Base-by-base conservation (phyloP, 2,329 filamentous ascomycete genomes). In the Zarea fungicola region DNA sequence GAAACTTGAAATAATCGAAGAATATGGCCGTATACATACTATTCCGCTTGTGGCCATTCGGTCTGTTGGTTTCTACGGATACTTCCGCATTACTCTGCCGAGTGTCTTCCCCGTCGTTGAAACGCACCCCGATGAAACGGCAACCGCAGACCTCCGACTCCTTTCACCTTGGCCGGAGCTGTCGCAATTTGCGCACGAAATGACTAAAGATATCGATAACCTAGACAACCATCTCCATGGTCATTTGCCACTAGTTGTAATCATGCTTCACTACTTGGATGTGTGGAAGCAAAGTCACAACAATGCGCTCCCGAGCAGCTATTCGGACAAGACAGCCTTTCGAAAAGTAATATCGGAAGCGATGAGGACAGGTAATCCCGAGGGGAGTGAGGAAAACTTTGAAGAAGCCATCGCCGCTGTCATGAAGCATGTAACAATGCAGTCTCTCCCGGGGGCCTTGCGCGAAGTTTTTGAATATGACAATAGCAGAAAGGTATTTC, bases 381-480 rank as follows among this genome's bases (percentile, higher is more conserved):
- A 95, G 64, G 91, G 90, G 39, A 88, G 87, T 49, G 93, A 99
- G 63, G 93, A 99, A 70, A 99, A 99, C 65, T 99, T 90, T 61
- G 89, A 96, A 52, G 93, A 99, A 67, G 95, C 93, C 4, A 83
- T 84, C 39, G 83, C 82, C 13, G 89, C 91, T 5, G 90, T 97
- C 1, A 75, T 97, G 60, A 95, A 95, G 66, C 87, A 86, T n/a
- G 73, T 99, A 26, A 83, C 85, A 36, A 71, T 75, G 16, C 82
- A 85, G 39, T 78, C 78, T 22, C 66, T 95, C 18, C 83, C 85
- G 34, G 80, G 80, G 37, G 79, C 83, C 3, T 77, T 95, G 34
- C 81, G 78, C 54, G 83, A 92, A 55, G 83, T 97, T 8, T 92
- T 99, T 61, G 77, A 84, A 31, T 84, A 91, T 60, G 66, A 79